Evolutionary conservation across 441 rosid genomes (phyloP).

Genomic region (Hura crepitans): DNA sequence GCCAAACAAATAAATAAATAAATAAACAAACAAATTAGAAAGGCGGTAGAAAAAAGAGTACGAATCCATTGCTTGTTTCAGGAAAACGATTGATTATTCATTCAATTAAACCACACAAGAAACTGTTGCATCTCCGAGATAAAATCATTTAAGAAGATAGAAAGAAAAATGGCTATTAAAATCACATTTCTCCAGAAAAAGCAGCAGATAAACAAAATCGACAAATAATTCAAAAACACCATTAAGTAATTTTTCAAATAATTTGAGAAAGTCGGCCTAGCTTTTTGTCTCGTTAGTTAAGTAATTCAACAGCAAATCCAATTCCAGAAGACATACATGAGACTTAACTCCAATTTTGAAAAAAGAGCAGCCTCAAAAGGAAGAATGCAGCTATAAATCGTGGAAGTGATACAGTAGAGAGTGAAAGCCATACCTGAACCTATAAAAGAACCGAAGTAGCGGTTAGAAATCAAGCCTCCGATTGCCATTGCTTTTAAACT

Average conservation of each 20-base stretch:
- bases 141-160: background rate
- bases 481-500: conserved; percentile 52
- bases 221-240: background rate
- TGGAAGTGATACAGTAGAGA: no score
- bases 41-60: background rate
- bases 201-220: background rate
- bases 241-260: no score
- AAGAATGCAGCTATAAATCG: background rate
- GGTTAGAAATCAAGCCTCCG: conserved; percentile 69
- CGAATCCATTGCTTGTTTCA: background rate
- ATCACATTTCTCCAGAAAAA: background rate
- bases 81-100: background rate
- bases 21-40: background rate
- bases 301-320: background rate
- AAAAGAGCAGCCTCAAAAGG: background rate
- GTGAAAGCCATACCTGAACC: conserved; percentile 50
- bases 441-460: conserved; percentile 54
- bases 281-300: background rate
- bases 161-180: background rate
- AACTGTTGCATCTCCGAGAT: background rate
- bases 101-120: background rate
- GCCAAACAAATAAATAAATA: background rate
- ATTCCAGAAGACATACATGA: background rate
- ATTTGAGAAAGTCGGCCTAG: background rate
- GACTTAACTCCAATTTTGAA: background rate